A percentile compares a stretch with the other conserved stretches of the same genome.
phyloP scores from a whole-genome alignment of 495 filamentous ascomycete genomes.

The Trichoderma gamsii region DNA sequence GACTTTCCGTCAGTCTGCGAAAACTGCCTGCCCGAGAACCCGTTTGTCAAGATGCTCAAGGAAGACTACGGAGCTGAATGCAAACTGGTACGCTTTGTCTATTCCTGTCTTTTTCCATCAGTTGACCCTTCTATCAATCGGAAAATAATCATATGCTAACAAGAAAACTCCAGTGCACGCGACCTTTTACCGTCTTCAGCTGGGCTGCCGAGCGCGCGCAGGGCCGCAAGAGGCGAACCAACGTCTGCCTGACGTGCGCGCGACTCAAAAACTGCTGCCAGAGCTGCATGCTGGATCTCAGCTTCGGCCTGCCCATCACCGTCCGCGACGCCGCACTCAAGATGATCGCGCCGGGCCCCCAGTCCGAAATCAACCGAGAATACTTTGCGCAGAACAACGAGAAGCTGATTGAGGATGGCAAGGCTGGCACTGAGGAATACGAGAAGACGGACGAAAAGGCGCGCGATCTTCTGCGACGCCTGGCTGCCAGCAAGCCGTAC shows the following conservation, averaged over 20 bases:
- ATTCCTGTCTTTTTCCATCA: neutral
- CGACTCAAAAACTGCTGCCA: conserved; percentile 97
- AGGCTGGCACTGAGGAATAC: conserved; percentile 71
- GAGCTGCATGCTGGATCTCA: conserved; percentile 96
- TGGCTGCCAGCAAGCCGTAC: conserved; percentile 91
- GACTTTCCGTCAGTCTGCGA: conserved; percentile 67
- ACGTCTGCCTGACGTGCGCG: conserved; percentile 91
- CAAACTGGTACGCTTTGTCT: conserved; percentile 43
- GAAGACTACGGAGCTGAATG: conserved; percentile 82
- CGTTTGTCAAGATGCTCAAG: conserved; percentile 98
- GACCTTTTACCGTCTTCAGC: conserved; percentile 90
- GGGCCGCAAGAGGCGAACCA: conserved; percentile 79
- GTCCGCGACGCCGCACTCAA: conserved; percentile 96
- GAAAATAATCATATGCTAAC: neutral
- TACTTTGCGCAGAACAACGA: conserved; percentile 98
- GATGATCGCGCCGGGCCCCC: conserved; percentile 88
- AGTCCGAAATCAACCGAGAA: conserved; percentile 87
- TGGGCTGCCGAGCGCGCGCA: conserved; percentile 86
- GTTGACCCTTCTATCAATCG: neutral
- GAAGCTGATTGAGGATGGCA: conserved; percentile 85
- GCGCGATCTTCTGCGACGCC: conserved; percentile 71
- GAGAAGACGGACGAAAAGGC: conserved; percentile 97
- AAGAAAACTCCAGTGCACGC: conserved; percentile 55
- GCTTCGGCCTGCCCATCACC: conserved; percentile 87
- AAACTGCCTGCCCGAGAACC: conserved; percentile 87